Base-by-base conservation (phyloP, 2,329 filamentous ascomycete species). In the Fusarium concolor region DNA sequence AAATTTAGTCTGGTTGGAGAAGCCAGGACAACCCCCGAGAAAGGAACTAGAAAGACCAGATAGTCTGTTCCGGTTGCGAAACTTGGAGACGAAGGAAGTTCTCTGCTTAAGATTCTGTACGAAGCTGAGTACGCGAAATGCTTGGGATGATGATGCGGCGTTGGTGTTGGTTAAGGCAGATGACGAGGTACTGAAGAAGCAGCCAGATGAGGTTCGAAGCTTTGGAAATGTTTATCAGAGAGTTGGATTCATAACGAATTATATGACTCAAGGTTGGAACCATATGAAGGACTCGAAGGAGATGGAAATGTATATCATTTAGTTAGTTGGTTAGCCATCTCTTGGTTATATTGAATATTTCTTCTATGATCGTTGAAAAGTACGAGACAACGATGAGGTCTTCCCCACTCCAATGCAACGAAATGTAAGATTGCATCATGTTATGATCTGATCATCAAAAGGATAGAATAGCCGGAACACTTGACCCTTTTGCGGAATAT, bases 101-200 rank as follows among this genome's bases (percentile, higher is more conserved):
- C 47, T 58, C 15, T 71, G 65, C 17, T 35, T 72, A 3, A 57
- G 70, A 12, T 51, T 69, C 12, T 67, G 52, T 22, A 57, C 55
- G 5, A 56, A 49, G 11, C 15, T 35, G 12, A 46, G 20, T 3
- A 67, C 60, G 6, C 44, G 29, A 11, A 59, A 62, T 22, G 68
- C 60, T 4, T 53, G 58, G 43, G 68, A 68, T 7, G 68, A 71
- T 26, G 63, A 71, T 37, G 52, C 59, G 6, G 71, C 71, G 5
- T 46, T 73, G 39, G 53, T 73, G 0, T 49, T 73, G 20, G 65
- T 56, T 3, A 61, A 57, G 24, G 68, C 45, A 14, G 56, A 62
- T 6, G 31, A 18, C 10, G 37, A 58, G 28, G 42, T 31, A 5
- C 35, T 67, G 4, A 24, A 45, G 11, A 45, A 39, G n/a, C 71